These are phyloP conservation scores for Helotiales sp. DNA, from an alignment of 2,329 filamentous ascomycete genomes.

Conservation along the genomic window DNA sequence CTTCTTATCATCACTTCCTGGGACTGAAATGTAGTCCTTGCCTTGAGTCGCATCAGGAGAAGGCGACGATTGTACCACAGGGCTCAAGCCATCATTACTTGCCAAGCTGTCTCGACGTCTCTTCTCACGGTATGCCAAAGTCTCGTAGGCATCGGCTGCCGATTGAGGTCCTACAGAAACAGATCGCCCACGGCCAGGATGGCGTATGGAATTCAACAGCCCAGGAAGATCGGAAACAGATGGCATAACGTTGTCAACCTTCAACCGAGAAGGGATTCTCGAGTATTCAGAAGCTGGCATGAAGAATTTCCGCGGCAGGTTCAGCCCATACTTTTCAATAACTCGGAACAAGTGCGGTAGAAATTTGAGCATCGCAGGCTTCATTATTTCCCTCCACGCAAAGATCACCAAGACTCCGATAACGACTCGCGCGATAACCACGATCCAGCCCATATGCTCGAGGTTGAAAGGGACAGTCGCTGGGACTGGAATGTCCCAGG, in stretches of 20 bases:
- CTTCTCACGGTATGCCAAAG: conserved; percentile 84
- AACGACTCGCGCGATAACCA: conserved; percentile 66
- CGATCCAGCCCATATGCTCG: conserved; percentile 63
- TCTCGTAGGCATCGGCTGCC: conserved; percentile 94
- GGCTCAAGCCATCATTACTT: conserved; percentile 16
- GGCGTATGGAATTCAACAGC: conserved; percentile 78
- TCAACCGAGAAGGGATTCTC: conserved; percentile 70
- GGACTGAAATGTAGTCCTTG: conserved; percentile 17
- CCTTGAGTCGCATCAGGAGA: conserved; percentile 1
- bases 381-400: conserved; percentile 86
- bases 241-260: conserved; percentile 86
- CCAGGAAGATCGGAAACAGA: conserved; percentile 83
- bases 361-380: conserved; percentile 73
- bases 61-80: conserved; percentile 16
- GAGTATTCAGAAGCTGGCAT: conserved; percentile 88
- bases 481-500: conserved; percentile 52
- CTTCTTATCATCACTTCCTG: conserved; percentile 21
- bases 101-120: conserved; percentile 57
- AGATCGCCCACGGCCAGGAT: conserved; percentile 74
- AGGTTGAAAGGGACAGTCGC: conserved; percentile 64
- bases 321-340: conserved; percentile 76
- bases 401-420: conserved; percentile 84
- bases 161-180: conserved; percentile 93
- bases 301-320: conserved; percentile 87
- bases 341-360: conserved; percentile 87